These are phyloP conservation scores for Trichoderma polysporum DNA, from an alignment of 2,329 filamentous ascomycete genomes.

Conservation along the genomic window DNA sequence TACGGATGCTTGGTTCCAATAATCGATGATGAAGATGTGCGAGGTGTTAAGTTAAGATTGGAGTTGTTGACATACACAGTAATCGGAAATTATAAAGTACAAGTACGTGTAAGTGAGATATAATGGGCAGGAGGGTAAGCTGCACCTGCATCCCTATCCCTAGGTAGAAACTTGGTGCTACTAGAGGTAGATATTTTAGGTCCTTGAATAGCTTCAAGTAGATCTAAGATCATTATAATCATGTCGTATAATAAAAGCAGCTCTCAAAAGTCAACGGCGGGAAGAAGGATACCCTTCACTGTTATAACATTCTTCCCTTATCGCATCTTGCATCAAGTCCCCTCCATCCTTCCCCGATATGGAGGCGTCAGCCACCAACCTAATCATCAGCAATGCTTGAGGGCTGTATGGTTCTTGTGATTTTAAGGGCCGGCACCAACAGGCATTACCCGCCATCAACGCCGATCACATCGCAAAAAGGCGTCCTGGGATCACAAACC, in stretches of 20 bases:
- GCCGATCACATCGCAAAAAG: constrained; percentile 9
- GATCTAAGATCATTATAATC: not conserved
- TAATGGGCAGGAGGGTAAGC: not conserved
- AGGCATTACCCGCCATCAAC: constrained; percentile 6
- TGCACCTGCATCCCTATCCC: not conserved
- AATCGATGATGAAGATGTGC: not conserved
- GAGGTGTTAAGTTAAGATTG: not conserved
- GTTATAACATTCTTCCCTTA: not conserved
- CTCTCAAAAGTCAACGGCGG: not conserved
- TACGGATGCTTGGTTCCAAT: not conserved
- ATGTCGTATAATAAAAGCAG: not conserved
- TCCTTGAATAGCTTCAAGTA: not conserved
- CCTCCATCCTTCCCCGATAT: not conserved
- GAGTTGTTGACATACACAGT: not conserved
- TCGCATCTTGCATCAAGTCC: not conserved
- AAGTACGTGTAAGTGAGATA: not conserved
- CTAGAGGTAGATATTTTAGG: not conserved
- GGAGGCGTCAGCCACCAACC: constrained; percentile 4
- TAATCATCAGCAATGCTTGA: not conserved
- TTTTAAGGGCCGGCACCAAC: constrained; percentile 4
- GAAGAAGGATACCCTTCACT: not conserved
- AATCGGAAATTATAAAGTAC: not conserved
- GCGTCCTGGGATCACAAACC: not conserved
- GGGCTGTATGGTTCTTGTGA: not conserved
- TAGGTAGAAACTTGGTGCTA: too few species aligned